These are phyloP conservation scores for Skeletonema potamos DNA, from an alignment of 108 stramenopile genomes.

Conservation along the genomic window DNA sequence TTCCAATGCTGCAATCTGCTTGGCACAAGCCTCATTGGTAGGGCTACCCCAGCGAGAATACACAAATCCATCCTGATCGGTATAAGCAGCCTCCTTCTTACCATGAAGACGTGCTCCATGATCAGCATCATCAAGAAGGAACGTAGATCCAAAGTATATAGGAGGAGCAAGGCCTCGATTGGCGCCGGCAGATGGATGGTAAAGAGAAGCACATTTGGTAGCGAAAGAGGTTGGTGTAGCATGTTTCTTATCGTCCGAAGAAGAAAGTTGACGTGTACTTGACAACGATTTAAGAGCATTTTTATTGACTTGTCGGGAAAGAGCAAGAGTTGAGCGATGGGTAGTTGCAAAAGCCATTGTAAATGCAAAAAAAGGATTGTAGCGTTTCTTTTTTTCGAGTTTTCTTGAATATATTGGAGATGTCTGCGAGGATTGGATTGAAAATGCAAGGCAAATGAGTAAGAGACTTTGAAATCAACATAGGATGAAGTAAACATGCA, in stretches of 20 bases:
- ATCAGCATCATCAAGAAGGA: conserved; percentile 51
- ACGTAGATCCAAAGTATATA: conserved; percentile 56
- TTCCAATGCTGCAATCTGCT: conserved; percentile 57
- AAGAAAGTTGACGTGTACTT: conserved; percentile 14
- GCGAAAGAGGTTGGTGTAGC: conserved; percentile 48
- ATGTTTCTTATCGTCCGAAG: conserved; percentile 3
- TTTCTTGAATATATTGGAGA: background rate
- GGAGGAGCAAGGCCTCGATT: conserved; percentile 51
- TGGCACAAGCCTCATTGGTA: conserved; percentile 53
- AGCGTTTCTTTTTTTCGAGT: background rate
- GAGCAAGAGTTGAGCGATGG: background rate
- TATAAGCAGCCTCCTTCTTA: conserved; percentile 52
- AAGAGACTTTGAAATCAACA: background rate
- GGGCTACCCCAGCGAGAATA: conserved; percentile 55
- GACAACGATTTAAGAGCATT: background rate
- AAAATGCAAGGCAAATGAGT: background rate
- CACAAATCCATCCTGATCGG: conserved; percentile 57
- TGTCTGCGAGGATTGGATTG: background rate
- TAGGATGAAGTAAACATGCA: background rate
- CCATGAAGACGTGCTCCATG: conserved; percentile 57
- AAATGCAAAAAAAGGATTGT: background rate
- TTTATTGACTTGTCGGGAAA: conserved; percentile 6
- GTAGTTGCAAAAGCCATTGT: conserved; percentile 11
- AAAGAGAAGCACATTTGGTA: conserved; percentile 55
- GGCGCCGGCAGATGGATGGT: conserved; percentile 42